phyloP scores from a whole-genome alignment of 1,284 basidiomycete genomes.

The Marasmius tenuissimus region DNA sequence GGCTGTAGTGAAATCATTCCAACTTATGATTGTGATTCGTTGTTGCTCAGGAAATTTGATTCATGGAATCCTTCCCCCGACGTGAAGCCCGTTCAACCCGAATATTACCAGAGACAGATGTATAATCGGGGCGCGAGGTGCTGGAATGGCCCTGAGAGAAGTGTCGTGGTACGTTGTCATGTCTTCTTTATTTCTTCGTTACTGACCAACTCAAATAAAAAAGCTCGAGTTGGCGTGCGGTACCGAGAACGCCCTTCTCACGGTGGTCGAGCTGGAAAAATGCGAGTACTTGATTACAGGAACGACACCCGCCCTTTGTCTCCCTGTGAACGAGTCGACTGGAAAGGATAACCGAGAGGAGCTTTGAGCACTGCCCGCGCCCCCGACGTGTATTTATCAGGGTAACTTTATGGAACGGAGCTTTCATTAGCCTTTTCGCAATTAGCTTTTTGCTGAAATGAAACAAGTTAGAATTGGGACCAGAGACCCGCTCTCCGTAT shows the following conservation, averaged over 20 bases:
- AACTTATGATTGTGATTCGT: neutral
- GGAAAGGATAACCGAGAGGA: constrained; percentile 46
- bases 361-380: constrained; percentile 32
- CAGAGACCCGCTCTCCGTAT: no score
- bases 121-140: constrained; percentile 87
- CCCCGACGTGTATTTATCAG: no score
- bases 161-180: constrained; percentile 57
- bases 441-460: no score
- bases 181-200: neutral
- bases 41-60: constrained; percentile 60
- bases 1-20: neutral
- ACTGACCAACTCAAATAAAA: neutral
- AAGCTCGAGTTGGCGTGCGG: constrained; percentile 86
- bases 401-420: no score
- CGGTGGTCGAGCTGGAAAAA: constrained; percentile 91
- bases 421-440: no score
- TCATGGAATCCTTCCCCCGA: constrained; percentile 70
- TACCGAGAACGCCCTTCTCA: constrained; percentile 79
- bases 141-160: constrained; percentile 96
- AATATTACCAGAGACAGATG: constrained; percentile 79
- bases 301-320: constrained; percentile 88
- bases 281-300: constrained; percentile 93
- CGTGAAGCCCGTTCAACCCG: constrained; percentile 58
- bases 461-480: no score
- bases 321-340: constrained; percentile 49